A percentile compares a stretch with the other conserved stretches of the same genome.
These are phyloP conservation scores for Cystofilobasidium macerans DNA, from an alignment of 768 basidiomycete species.

Conservation along the genomic window DNA sequence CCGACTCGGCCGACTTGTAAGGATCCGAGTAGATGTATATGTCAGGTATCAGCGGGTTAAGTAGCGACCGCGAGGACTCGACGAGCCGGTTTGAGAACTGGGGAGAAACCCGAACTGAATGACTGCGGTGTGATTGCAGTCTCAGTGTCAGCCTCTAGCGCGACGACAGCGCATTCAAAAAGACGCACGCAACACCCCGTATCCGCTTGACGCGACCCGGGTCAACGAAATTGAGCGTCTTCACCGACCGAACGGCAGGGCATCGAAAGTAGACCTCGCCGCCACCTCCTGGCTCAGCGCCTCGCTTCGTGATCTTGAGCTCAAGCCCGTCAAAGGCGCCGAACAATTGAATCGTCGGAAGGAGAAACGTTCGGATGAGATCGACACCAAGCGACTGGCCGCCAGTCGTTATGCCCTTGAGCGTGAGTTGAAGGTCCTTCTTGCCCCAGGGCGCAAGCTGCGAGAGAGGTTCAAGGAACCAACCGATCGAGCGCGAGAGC, in stretches of 20 bases:
- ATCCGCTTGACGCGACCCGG: constrained; percentile 87
- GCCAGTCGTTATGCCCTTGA: constrained; percentile 86
- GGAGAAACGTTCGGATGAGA: constrained; percentile 73
- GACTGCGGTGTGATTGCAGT: constrained; percentile 51
- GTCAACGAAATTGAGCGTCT: constrained; percentile 84
- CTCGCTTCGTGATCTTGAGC: constrained; percentile 89
- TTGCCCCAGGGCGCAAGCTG: constrained; percentile 90
- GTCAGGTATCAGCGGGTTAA: constrained; percentile 95
- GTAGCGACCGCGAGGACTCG: constrained; percentile 76
- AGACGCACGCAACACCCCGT: constrained; percentile 79
- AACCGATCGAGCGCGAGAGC: constrained; percentile 75
- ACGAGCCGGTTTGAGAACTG: constrained; percentile 98
- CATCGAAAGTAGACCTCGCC: constrained; percentile 91
- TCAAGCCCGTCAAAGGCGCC: constrained; percentile 84
- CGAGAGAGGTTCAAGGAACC: constrained; percentile 81
- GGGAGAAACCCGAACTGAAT: constrained; percentile 90
- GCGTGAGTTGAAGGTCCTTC: constrained; percentile 63
- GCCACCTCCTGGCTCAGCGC: constrained; percentile 74
- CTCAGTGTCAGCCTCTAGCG: no score
- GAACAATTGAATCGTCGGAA: constrained; percentile 81
- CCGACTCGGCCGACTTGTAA: constrained; percentile 93
- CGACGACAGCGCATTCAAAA: not conserved
- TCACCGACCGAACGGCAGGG: constrained; percentile 78
- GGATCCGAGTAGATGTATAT: constrained; percentile 98
- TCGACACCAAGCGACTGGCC: constrained; percentile 85